These are phyloP conservation scores for Hypoxylon lienhwacheense DNA, from an alignment of 495 filamentous ascomycete species.

Conservation along the genomic window DNA sequence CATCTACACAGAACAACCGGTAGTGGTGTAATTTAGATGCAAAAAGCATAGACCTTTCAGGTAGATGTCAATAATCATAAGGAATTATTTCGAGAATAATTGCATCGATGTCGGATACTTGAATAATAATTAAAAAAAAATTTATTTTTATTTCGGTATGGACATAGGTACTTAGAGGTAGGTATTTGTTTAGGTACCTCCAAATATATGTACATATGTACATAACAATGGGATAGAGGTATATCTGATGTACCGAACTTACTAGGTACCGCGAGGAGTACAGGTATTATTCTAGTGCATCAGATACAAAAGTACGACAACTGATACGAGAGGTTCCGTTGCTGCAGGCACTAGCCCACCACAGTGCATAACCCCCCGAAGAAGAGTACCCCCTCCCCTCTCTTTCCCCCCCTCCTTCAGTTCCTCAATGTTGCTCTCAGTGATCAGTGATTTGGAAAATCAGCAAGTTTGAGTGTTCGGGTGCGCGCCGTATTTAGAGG, in stretches of 20 bases:
- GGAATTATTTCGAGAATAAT: constrained; percentile 1
- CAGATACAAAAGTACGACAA: no score
- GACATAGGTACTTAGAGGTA: constrained; percentile 8
- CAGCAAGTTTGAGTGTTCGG: constrained; percentile 36
- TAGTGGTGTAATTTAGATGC: constrained; percentile 1
- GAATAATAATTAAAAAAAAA: no score
- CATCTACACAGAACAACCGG: constrained; percentile 3
- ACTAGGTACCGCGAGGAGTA: no score
- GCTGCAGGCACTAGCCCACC: constrained; percentile 1
- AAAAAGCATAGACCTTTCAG: constrained; percentile 2
- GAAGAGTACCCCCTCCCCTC: no score
- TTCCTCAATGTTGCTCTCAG: constrained; percentile 25
- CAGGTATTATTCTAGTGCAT: no score
- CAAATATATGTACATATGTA: no score
- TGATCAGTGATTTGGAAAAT: constrained; percentile 39
- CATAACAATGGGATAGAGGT: no score
- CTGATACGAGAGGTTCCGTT: no score
- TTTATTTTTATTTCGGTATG: constrained; percentile 5
- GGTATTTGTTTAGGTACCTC: constrained; percentile 4
- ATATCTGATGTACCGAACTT: no score
- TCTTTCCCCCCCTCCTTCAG: no score
- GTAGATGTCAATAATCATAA: not conserved
- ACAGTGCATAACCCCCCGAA: constrained; percentile 19
- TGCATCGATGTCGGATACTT: constrained; percentile 1
- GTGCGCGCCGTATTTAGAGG: constrained; percentile 41